Evolutionary conservation across 2,329 filamentous ascomycete species (phyloP).

Genomic region (Penicillium rolfsii): DNA sequence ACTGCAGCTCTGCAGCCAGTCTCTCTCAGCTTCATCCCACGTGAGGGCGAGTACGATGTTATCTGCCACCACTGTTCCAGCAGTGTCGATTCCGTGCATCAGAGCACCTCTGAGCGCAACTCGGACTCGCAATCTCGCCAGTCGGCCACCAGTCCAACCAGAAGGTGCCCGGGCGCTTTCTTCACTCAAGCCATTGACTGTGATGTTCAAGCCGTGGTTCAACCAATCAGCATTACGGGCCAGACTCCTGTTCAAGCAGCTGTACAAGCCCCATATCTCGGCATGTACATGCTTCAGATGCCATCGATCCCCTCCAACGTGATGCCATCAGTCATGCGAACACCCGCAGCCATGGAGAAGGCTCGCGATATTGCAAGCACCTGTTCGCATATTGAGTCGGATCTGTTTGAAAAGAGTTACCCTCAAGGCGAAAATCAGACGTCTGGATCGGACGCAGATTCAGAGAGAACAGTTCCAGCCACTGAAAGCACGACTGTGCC

Average conservation of each 20-base stretch:
- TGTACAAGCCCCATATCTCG: slow-evolving; percentile 28
- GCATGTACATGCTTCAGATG: slow-evolving; percentile 27
- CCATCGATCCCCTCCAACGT: slow-evolving; percentile 4
- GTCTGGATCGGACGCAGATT: slow-evolving; percentile 1
- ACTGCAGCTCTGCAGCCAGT: slow-evolving; percentile 30
- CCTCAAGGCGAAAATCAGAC: not conserved
- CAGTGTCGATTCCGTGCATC: slow-evolving; percentile 28
- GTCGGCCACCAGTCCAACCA: slow-evolving; percentile 4
- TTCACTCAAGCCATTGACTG: not conserved
- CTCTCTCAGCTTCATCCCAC: slow-evolving; percentile 27
- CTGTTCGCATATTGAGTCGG: slow-evolving; percentile 5
- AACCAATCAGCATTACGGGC: not conserved
- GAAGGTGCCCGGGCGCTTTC: slow-evolving; percentile 12
- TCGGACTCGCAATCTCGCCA: slow-evolving; percentile 9
- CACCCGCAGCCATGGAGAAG: not conserved
- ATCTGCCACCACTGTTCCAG: slow-evolving; percentile 37
- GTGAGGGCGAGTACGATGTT: slow-evolving; percentile 40
- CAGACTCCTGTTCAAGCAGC: slow-evolving; percentile 25
- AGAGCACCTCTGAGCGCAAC: slow-evolving; percentile 31
- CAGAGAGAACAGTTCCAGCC: not conserved
- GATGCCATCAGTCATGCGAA: slow-evolving; percentile 1
- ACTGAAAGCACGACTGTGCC: not conserved
- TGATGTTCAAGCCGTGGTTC: not conserved
- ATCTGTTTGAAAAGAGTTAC: not conserved
- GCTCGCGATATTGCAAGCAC: not conserved